These are phyloP conservation scores for Excoecaria cochinchinensis DNA, from an alignment of 345 rosid species.

Conservation along the genomic window DNA sequence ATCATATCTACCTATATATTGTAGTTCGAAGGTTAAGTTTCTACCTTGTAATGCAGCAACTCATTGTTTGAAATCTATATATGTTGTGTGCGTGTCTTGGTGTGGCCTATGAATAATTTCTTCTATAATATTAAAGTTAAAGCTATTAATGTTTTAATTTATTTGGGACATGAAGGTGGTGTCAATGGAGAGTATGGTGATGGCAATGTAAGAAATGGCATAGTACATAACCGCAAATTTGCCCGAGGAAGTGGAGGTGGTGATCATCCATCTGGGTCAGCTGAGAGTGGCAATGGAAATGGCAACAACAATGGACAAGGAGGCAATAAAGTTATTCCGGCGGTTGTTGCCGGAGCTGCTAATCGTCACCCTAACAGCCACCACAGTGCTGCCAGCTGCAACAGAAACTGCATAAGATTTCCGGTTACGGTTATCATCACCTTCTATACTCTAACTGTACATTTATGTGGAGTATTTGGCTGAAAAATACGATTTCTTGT, in stretches of 20 bases:
- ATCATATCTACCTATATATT: too few species aligned
- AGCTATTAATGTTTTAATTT: too few species aligned
- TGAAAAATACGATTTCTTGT: not conserved
- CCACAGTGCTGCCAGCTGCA: constrained; percentile 17
- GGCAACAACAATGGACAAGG: not conserved
- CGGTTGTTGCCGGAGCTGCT: constrained; percentile 27
- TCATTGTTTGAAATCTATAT: too few species aligned
- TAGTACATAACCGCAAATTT: not conserved
- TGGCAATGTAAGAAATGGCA: not conserved
- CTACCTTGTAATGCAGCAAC: too few species aligned
- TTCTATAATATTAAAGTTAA: too few species aligned
- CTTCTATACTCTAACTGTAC: not conserved
- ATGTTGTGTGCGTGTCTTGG: too few species aligned
- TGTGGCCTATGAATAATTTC: too few species aligned
- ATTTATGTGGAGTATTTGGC: not conserved
- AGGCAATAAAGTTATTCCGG: constrained; percentile 19
- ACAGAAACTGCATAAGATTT: not conserved
- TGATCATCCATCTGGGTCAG: constrained; percentile 1
- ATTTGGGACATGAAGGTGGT: too few species aligned
- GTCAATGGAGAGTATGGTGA: not conserved
- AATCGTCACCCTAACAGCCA: constrained; percentile 24
- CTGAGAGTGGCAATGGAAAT: not conserved
- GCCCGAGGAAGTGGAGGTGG: not conserved
- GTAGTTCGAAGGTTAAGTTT: too few species aligned
- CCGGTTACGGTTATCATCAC: not conserved